Percentiles rank a stretch among this genome's conserved stretches.
phyloP scores from a whole-genome alignment of 2,329 filamentous ascomycete species.

The Fusarium pseudocircinatum region DNA sequence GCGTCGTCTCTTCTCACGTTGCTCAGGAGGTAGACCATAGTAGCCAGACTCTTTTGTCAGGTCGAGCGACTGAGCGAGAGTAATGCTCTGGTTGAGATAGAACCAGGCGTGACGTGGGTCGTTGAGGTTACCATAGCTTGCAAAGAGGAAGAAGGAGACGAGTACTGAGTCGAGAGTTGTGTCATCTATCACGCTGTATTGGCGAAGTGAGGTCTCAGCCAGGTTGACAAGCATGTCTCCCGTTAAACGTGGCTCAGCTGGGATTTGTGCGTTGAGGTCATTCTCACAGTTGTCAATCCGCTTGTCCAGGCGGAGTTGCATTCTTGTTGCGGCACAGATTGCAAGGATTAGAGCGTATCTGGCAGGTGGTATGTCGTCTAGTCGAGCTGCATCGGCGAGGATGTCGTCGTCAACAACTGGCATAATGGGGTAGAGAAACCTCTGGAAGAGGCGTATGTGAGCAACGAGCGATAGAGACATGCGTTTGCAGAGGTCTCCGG shows the following conservation, averaged over 20 bases:
- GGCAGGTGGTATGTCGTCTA: slow-evolving; percentile 40
- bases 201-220: slow-evolving; percentile 41
- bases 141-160: slow-evolving; percentile 45
- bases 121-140: slow-evolving; percentile 45
- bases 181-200: slow-evolving; percentile 44
- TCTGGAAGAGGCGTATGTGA: slow-evolving; percentile 45
- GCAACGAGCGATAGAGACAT: slow-evolving; percentile 39
- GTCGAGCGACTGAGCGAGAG: slow-evolving; percentile 42
- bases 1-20: slow-evolving; percentile 43
- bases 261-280: slow-evolving; percentile 27
- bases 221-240: slow-evolving; percentile 41
- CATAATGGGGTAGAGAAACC: slow-evolving; percentile 48
- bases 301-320: slow-evolving; percentile 44
- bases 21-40: slow-evolving; percentile 26
- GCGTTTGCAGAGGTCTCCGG: slow-evolving; percentile 21
- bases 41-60: slow-evolving; percentile 44
- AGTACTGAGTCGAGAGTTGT: slow-evolving; percentile 43
- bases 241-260: slow-evolving; percentile 35
- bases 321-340: slow-evolving; percentile 44
- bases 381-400: slow-evolving; percentile 37
- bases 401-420: slow-evolving; percentile 45
- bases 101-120: slow-evolving; percentile 45
- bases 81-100: slow-evolving; percentile 48
- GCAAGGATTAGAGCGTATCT: slow-evolving; percentile 44
- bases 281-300: slow-evolving; percentile 5